phyloP scores from a whole-genome alignment of 2,329 filamentous ascomycete species.

The Aspergillus neoniger region DNA sequence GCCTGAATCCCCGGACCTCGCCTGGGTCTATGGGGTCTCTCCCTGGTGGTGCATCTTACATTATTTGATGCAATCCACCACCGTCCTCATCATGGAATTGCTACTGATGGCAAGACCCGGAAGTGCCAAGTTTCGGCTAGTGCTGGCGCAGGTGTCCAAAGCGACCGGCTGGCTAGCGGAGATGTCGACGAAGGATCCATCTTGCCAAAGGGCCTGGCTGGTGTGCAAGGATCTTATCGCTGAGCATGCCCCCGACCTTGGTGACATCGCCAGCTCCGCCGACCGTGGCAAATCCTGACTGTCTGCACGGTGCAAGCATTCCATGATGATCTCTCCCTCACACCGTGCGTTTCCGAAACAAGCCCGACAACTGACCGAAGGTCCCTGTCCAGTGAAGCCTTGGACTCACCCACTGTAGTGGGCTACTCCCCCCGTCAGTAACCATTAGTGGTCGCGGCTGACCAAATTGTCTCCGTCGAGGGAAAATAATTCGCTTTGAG shows the following conservation, averaged over 20 bases:
- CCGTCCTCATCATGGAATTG: conserved; percentile 40
- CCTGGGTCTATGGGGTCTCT: conserved; percentile 32
- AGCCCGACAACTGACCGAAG: neutral
- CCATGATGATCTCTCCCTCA: neutral
- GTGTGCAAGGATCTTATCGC: conserved; percentile 32
- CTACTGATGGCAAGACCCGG: conserved; percentile 35
- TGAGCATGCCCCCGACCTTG: conserved; percentile 22
- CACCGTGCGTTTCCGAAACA: neutral
- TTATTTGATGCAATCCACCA: conserved; percentile 43
- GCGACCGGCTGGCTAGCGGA: conserved; percentile 39
- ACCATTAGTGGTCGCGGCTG: neutral
- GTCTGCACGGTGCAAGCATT: neutral
- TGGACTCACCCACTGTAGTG: neutral
- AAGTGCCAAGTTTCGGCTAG: conserved; percentile 28
- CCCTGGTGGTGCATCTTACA: conserved; percentile 48
- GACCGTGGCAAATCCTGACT: conserved; percentile 6
- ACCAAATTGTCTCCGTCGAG: neutral
- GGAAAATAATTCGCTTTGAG: neutral
- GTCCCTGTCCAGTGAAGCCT: neutral
- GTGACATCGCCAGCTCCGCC: neutral
- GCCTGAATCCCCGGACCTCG: conserved; percentile 35
- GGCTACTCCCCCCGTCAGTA: neutral
- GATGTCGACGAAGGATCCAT: conserved; percentile 37
- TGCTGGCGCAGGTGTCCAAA: conserved; percentile 36
- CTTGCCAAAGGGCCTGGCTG: conserved; percentile 38